Base-by-base conservation (phyloP, 306 rosid genomes). In the Sicyos edulis region DNA sequence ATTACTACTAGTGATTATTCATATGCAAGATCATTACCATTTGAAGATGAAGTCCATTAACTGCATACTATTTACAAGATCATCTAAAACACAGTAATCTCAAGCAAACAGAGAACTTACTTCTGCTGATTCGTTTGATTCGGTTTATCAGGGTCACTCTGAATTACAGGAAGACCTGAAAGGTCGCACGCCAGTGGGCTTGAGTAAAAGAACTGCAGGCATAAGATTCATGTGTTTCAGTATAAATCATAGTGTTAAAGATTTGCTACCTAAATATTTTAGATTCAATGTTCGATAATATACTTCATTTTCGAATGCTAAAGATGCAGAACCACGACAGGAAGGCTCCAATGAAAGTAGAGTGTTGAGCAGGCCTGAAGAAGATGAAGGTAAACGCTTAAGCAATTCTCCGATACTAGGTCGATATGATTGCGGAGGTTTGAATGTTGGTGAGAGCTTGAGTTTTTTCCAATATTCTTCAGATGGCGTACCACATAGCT, bases 401-500 rank as follows among this genome's bases (percentile, higher is more conserved):
- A 88, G 88, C 58, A 85, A 75, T 76, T 90, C 96, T 29, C 63
- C 73, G 14, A 90, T 80, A 81, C 85, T 80, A 47, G 96, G 85
- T 77, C 86, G 83, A 78, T 80, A 88, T n/a, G 85, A 78, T 69
- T 80, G 82, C 19, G 93, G 92, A 79, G 96, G 92, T 77, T 87
- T 80, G 72, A 88, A 87, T 47, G 86, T 86, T 74, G 87, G 77
- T 29, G 88, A 70, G 19, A 84, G 83, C 74, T 80, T 86, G 76
- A 88, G 78, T 50, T 83, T 88, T 80, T 75, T 88, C 96, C 96
- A 92, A 75, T 90, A 90, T 65, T 87, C 96, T 77, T 87, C 96
- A 11, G 96, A 88, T 45, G 98, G 98, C 29, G 96, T 87, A 68
- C 98, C 98, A 52, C 96, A 90, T 61, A 92, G 80, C 82, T 85